Evolutionary conservation across 176 grass and related monocot species (phyloP).

Genomic region (Carex myosuroides): DNA sequence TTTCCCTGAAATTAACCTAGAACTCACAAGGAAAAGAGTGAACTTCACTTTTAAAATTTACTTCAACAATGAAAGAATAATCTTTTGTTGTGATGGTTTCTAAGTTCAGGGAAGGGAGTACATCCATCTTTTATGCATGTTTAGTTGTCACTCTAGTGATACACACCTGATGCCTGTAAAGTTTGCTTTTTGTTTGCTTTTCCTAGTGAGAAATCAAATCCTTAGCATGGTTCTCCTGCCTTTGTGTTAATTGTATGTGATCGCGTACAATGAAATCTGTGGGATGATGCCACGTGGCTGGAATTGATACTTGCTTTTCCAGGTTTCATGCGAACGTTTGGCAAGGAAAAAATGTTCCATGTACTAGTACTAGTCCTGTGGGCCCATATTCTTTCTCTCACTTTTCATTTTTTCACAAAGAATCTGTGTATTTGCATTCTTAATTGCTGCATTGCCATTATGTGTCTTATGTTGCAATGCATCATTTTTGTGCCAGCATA

Average conservation of each 20-base stretch:
- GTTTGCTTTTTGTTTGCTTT: conserved; percentile 8
- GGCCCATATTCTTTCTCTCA: conserved; percentile 13
- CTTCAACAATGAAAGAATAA: conserved; percentile 8
- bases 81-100: not conserved
- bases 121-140: conserved; percentile 19
- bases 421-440: conserved; percentile 4
- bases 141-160: conserved; percentile 7
- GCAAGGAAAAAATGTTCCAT: not conserved
- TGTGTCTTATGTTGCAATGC: not conserved
- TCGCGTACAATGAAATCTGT: not conserved
- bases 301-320: not conserved
- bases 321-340: conserved; percentile 13
- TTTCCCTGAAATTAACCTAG: not conserved
- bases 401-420: not conserved
- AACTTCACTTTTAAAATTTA: not conserved
- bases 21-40: not conserved
- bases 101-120: not conserved
- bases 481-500: not conserved
- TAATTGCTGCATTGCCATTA: not conserved
- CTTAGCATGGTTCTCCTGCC: not conserved
- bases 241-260: not conserved
- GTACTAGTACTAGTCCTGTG: conserved; percentile 13
- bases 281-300: not conserved
- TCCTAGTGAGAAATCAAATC: conserved; percentile 12
- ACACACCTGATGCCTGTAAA: conserved; percentile 12